Evolutionary conservation across 2,329 filamentous ascomycete genomes (phyloP), one percentile per base, ranked within the genome.

Genomic region (Chaetoscypha palmicola): DNA sequence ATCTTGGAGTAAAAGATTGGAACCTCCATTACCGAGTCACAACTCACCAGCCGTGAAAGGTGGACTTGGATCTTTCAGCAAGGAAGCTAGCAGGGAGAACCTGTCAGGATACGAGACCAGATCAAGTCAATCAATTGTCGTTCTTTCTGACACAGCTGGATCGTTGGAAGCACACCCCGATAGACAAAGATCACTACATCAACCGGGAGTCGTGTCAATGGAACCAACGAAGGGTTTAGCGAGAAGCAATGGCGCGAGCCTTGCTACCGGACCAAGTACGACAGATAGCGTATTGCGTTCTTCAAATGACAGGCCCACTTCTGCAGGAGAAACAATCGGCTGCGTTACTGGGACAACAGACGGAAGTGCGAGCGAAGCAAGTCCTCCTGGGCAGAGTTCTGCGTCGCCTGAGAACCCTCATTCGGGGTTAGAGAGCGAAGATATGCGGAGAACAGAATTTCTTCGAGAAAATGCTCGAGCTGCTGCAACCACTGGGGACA

Each of bases 1-100:
- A 5, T 83, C 80, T 0, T 91, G 85, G 85, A 70, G 81, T 50
- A 79, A 79, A 47, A 64, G 66, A 1, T 58, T 87, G 0, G 65
- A 78, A 0, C 79, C 81, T 2, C 69, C 76, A 0, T 59, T 85
- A 5, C 81, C 81, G 3, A 73, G 68, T 41, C 62, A 73, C 12
- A 61, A 66, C n/a, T 67, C 64, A 1, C 73, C 76, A 0, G 77
- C 77, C 2, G 61, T 62, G 3, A 61, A 83, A 5, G 37, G 43
- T 14, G 47, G 37, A 41, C 48, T 11, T 47, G 37, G 34, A n/a
- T 45, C 52, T 17, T 55, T 54, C 30, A 37, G 42, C 12, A 48
- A 48, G 11, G 11, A 34, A 34, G 46, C 47, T 5, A 41, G 34
- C 32, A 54, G 58, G 20, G 48, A 58, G 7, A 45, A 45, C 0